Evolutionary conservation across 2,329 filamentous ascomycete genomes (phyloP).

Genomic region (Daldinia eschscholtzii): DNA sequence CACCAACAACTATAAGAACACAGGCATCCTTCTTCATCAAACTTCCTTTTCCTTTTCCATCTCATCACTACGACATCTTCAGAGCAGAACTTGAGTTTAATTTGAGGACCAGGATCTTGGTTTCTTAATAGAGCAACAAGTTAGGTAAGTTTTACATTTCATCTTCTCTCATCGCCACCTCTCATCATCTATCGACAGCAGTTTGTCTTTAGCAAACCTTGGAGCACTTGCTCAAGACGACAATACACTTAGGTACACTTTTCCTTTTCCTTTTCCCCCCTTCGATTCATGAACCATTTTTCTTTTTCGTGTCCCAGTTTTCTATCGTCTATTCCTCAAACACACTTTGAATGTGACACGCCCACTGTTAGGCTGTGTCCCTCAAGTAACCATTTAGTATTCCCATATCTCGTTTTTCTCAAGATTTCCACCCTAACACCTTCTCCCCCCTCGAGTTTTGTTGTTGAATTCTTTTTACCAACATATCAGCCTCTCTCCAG

Average conservation of each 20-base stretch:
- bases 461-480: background rate
- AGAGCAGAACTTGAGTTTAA: too few relatives aligned
- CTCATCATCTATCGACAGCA: background rate
- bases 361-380: background rate
- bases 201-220: background rate
- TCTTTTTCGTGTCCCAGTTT: background rate
- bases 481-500: background rate
- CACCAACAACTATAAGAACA: background rate
- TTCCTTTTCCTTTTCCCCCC: background rate
- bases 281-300: background rate
- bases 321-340: background rate
- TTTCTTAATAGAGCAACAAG: background rate
- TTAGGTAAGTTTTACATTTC: conserved; percentile 21
- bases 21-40: background rate
- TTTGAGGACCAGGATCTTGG: background rate
- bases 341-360: background rate
- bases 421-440: background rate
- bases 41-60: background rate
- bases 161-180: background rate
- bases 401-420: background rate
- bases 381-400: too few relatives aligned
- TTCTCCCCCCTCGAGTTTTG: too few relatives aligned
- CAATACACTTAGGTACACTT: background rate
- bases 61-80: background rate
- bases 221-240: background rate